Evolutionary conservation across 2,329 filamentous ascomycete genomes (phyloP), one percentile per base, ranked within the genome.

Genomic region (Exophiala mesophila): DNA sequence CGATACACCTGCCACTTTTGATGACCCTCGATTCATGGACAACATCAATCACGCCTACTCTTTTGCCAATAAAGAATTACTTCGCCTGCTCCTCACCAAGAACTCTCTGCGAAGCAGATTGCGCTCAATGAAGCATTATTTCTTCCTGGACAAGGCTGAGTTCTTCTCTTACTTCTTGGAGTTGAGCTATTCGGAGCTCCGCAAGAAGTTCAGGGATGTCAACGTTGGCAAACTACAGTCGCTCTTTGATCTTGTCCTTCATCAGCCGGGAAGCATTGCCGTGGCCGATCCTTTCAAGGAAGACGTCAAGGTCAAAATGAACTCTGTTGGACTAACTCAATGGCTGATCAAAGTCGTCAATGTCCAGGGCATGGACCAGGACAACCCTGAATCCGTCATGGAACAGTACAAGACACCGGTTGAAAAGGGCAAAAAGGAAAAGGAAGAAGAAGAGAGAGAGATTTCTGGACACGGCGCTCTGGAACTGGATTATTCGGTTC

Each of bases 111-210:
- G 90, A 1, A 84, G 86, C 19, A 80, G 92, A 26, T 74, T 98
- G 43, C 80, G 84, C 33, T 97, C 90, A 10, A 72, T 98, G 28
- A 98, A 98, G 63, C 92, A 98, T 65, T 98, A 98, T 69, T 98
- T 97, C 71, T 98, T 98, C 72, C 81, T 98, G 49, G 90, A 97
- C 57, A 85, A 89, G 6, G 96, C 92, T 23, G 92, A 98, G 63
- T 98, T 95, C 70, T 97, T 98, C 65, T 88, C 88, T 2, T 94
- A 97, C 65, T 98, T 98, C 63, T 80, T 98, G 46, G 92, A 98
- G 60, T 80, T 98, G 15, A 82, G 88, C 41, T 76, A 85, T 20
- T 89, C 88, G 1, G 92, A 98, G 65, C 74, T 98, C 45, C 85
- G 87, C 57, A 96, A 96, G 61, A 83, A 85, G 21, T 86, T 89